Base-by-base conservation (phyloP, 257 asterid genomes). In the Plantago elongata region DNA sequence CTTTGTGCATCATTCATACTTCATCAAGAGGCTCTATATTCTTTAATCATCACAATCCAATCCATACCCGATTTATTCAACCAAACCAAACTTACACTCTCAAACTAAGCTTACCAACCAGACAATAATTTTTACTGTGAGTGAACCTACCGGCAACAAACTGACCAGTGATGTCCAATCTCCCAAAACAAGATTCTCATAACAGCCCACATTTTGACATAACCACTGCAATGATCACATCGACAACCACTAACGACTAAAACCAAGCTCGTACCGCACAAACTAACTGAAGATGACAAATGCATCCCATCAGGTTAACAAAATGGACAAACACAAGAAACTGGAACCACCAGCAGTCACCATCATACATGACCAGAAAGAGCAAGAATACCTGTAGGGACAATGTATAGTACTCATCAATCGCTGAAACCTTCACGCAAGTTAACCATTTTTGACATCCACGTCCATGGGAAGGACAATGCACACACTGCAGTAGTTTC, bases 381-480 rank as follows among this genome's bases (percentile, higher is more conserved):
- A 22, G 8, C 5, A 34, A 34, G 8, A 57, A 55, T 50, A 74
- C 70, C 81, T 50, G 63, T 54, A 34, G 40, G 40, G 8, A 5
- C 40, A 34, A 34, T 0, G 7, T 34, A 7, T 34, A n/a, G n/a
- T n/a, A 22, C 27, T 22, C 27, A 22, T 22, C 27, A 22, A 34
- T 3, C 40, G 40, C 2, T 34, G 40, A 7, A 34, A 65, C 72
- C 77, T 71, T 57, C 70, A 60, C 70, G 40, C 74, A 61, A 76
- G 74, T 73, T 55, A 46, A 81, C 83, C 74, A 67, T 75, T 76
- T 80, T 71, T 54, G 72, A 76, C 68, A 79, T 78, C 83, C 84
- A 77, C 70, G 70, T 81, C 72, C 83, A 75, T 68, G 72, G 83
- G 83, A 79, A 78, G 71, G 91, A 83, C 83, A 66, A 71, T 67